A percentile compares a stretch with the other conserved stretches of the same genome.
Conservation (phyloP, 1,284 basidiomycete species). For the Ganoderma multipileum region DNA sequence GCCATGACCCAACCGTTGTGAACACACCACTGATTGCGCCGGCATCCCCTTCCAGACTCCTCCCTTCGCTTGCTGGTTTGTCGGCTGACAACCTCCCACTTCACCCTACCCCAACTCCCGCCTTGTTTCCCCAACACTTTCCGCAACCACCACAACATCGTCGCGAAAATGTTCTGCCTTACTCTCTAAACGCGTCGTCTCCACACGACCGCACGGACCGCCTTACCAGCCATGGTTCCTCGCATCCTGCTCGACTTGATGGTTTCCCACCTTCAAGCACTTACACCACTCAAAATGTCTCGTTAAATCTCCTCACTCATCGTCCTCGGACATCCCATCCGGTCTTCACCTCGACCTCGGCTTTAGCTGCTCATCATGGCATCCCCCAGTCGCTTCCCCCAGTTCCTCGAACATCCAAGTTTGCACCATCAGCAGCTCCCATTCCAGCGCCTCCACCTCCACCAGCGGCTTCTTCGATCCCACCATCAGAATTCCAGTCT, state of each 20-base stretch:
- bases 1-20: conserved; percentile 36
- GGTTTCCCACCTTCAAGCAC: conserved; percentile 48
- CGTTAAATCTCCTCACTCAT: conserved; percentile 47
- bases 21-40: conserved; percentile 47
- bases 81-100: conserved; percentile 41
- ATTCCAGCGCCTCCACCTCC: conserved; percentile 25
- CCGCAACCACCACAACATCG: conserved; percentile 36
- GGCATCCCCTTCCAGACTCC: conserved; percentile 49
- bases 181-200: conserved; percentile 43
- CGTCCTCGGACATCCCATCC: conserved; percentile 54
- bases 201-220: conserved; percentile 40
- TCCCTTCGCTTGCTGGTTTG: conserved; percentile 47
- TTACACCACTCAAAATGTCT: conserved; percentile 49
- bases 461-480: conserved; percentile 27
- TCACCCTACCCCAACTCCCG: conserved; percentile 41
- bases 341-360: conserved; percentile 56
- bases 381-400: conserved; percentile 72
- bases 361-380: conserved; percentile 77
- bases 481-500: conserved; percentile 38
- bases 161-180: conserved; percentile 46
- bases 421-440: conserved; percentile 40
- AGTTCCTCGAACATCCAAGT: conserved; percentile 62
- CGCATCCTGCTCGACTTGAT: conserved; percentile 42
- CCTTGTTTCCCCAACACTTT: conserved; percentile 47
- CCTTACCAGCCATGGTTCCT: conserved; percentile 43